Base-by-base conservation (phyloP, 2,329 filamentous ascomycete genomes). In the Ceratocystis huliohia region DNA sequence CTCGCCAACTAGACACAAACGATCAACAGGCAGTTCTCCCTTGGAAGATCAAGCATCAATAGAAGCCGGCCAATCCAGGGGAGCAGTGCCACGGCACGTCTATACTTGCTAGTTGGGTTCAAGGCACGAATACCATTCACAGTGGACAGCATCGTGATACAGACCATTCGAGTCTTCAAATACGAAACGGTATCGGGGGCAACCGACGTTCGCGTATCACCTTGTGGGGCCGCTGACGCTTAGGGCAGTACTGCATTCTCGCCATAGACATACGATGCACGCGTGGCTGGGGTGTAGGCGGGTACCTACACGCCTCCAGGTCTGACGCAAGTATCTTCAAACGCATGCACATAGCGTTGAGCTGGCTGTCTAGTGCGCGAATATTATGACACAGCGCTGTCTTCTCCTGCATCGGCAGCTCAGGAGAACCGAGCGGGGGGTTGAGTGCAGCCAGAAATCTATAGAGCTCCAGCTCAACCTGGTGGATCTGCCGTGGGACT, bases 181-280 rank as follows among this genome's bases (percentile, higher is more conserved):
- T 59, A 25, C 53, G 53, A 30, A 59, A 59, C 53, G 53, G 53
- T 59, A 59, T 59, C 28, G 53, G 53, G 22, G 53, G 53, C 25
- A 33, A 30, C 13, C 53, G 53, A 13, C 25, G 5, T 17, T 5
- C 28, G 33, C 17, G 53, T 8, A 17, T 7, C 15, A 25, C 53
- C 53, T 59, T 33, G 53, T 30, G 15, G 5, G 53, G 53, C 28
- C 6, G 17, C 53, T 59, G 28, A 13, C 10, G 28, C 28, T 33
- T 59, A 6, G 5, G 25, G 53, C 17, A 33, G 25, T 20, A 33
- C 33, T 59, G 53, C 53, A 59, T 13, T 33, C 53, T 20, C 22
- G 53, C 28, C 25, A 59, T 33, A 25, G 53, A 17, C 53, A 59
- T 59, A n/a, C 53, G 53, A 33, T 59, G 53, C 53, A 30, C 25